Evolutionary conservation across 441 rosid species (phyloP).

Genomic region (Geranium incanum): DNA sequence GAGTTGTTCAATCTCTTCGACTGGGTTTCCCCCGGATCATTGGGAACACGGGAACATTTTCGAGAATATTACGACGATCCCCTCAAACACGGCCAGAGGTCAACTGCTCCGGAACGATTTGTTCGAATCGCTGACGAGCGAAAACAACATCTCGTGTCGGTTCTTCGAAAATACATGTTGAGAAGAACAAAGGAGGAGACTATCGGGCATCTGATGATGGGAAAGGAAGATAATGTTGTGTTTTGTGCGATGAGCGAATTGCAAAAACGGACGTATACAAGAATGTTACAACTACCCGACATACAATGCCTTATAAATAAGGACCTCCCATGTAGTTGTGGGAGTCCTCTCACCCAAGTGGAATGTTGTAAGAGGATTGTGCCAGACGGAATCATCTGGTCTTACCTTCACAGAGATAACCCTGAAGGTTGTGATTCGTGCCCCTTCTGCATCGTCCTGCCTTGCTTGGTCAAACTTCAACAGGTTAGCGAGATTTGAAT

Average conservation of each 20-base stretch:
- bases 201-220: constrained; percentile 92
- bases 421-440: constrained; percentile 92
- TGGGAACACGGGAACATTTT: constrained; percentile 87
- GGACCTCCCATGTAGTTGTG: constrained; percentile 76
- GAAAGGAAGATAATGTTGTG: constrained; percentile 93
- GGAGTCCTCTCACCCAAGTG: constrained; percentile 81
- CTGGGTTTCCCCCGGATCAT: constrained; percentile 78
- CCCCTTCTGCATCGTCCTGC: constrained; percentile 91
- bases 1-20: constrained; percentile 84
- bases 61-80: constrained; percentile 82
- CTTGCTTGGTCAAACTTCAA: constrained; percentile 87
- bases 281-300: constrained; percentile 80
- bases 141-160: constrained; percentile 59
- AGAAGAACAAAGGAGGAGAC: constrained; percentile 96
- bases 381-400: constrained; percentile 85
- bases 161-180: constrained; percentile 71
- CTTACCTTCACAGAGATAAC: constrained; percentile 69
- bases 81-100: constrained; percentile 82
- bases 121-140: constrained; percentile 67
- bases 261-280: constrained; percentile 67
- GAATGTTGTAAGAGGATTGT: constrained; percentile 86
- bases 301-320: constrained; percentile 82
- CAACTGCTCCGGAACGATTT: constrained; percentile 74
- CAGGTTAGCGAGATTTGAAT: constrained; percentile 40
- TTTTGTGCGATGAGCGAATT: constrained; percentile 90